Percentiles rank a stretch among this genome's conserved stretches.
Evolutionary conservation across 371 early-diverging fungal species (phyloP).

Genomic region (Thermomucor indicae-seudaticae): DNA sequence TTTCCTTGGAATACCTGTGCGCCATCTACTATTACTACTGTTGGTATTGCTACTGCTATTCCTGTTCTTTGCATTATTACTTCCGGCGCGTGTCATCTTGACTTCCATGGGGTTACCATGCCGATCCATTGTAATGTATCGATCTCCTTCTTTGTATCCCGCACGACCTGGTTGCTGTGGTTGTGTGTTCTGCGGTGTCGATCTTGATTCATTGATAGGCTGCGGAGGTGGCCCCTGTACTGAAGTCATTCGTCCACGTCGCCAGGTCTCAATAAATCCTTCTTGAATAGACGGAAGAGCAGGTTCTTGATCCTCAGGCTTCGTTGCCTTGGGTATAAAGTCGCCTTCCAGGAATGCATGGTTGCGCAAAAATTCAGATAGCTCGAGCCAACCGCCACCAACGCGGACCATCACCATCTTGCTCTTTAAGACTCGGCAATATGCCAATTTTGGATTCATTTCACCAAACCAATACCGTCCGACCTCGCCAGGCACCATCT

Average conservation of each 20-base stretch:
- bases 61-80: background rate
- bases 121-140: conserved; percentile 38
- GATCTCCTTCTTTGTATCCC: conserved; percentile 42
- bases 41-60: conserved; percentile 10
- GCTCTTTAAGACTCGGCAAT: conserved; percentile 65
- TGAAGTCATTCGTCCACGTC: conserved; percentile 1
- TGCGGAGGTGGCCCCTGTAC: conserved; percentile 8
- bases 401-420: conserved; percentile 77
- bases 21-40: no score
- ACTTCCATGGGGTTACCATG: conserved; percentile 42
- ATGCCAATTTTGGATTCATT: conserved; percentile 63
- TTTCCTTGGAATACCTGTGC: no score
- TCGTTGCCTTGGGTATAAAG: conserved; percentile 32
- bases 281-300: conserved; percentile 31
- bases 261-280: conserved; percentile 36
- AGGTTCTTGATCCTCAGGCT: conserved; percentile 9
- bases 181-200: conserved; percentile 10
- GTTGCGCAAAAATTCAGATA: conserved; percentile 52
- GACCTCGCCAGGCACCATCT: conserved; percentile 58
- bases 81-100: conserved; percentile 31
- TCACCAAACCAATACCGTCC: conserved; percentile 76
- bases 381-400: conserved; percentile 72
- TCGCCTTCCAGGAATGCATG: conserved; percentile 42
- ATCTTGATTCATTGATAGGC: conserved; percentile 2
- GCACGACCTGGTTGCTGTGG: background rate